These are phyloP conservation scores for Kalmusia sp. DNA, from an alignment of 2,329 filamentous ascomycete genomes.

Conservation along the genomic window DNA sequence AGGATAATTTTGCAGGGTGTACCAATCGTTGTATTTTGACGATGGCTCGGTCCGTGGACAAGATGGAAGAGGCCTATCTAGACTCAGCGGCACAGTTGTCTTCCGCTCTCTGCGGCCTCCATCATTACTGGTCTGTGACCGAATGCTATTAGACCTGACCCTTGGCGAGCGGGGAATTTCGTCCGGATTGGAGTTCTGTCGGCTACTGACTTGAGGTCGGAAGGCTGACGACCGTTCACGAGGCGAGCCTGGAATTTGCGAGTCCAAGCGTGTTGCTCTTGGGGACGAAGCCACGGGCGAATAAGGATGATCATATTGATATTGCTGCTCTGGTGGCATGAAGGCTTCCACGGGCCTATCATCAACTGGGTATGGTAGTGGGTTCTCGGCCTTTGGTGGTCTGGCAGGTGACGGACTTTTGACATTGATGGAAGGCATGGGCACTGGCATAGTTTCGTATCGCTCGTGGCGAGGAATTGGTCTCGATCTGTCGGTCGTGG, in stretches of 20 bases:
- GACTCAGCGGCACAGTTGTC: constrained; percentile 14
- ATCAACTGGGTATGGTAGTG: constrained; percentile 56
- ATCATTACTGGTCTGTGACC: constrained; percentile 33
- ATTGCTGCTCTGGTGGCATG: constrained; percentile 54
- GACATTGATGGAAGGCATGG: constrained; percentile 39
- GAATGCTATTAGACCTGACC: constrained; percentile 33
- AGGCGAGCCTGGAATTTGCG: constrained; percentile 29
- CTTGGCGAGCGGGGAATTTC: constrained; percentile 28
- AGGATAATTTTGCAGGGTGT: constrained; percentile 73
- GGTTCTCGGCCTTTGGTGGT: constrained; percentile 24
- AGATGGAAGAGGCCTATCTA: constrained; percentile 53
- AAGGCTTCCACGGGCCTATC: constrained; percentile 41
- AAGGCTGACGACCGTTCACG: constrained; percentile 24
- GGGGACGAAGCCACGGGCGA: constrained; percentile 21
- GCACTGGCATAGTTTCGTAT: constrained; percentile 38
- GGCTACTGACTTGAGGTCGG: constrained; percentile 16
- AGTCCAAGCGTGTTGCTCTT: constrained; percentile 31
- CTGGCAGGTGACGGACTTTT: constrained; percentile 42
- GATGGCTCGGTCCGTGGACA: constrained; percentile 73
- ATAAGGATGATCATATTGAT: constrained; percentile 46
- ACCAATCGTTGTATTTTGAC: constrained; percentile 77
- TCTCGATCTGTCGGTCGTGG: constrained; percentile 31
- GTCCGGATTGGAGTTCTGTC: constrained; percentile 24
- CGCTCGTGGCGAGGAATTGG: constrained; percentile 35
- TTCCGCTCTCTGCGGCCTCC: constrained; percentile 28